These are phyloP conservation scores for Dryas alaskensis DNA, from an alignment of 306 rosid genomes.

Conservation along the genomic window DNA sequence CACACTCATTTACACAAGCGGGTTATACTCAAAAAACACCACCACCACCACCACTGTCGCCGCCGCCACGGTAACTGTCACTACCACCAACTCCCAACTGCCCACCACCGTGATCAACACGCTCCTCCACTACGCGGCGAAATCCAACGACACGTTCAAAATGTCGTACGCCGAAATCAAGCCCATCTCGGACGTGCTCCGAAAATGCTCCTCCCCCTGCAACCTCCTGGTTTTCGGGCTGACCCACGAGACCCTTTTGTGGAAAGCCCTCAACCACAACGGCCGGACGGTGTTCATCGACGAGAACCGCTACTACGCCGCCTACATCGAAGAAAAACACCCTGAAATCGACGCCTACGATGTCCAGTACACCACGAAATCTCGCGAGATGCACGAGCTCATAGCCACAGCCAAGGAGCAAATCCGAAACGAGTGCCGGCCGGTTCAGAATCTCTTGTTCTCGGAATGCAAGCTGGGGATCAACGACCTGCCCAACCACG, in stretches of 20 bases:
- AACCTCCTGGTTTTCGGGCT: slow-evolving; percentile 83
- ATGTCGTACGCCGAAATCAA: slow-evolving; percentile 80
- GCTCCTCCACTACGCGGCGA: slow-evolving; percentile 76
- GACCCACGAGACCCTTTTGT: slow-evolving; percentile 79
- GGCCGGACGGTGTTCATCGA: slow-evolving; percentile 90
- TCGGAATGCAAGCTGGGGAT: slow-evolving; percentile 84
- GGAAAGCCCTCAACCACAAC: slow-evolving; percentile 89
- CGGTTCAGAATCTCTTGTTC: slow-evolving; percentile 83
- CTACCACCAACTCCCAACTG: slow-evolving; percentile 36
- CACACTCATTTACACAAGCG: slow-evolving; percentile 73
- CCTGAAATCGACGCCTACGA: slow-evolving; percentile 92
- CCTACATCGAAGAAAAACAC: slow-evolving; percentile 76
- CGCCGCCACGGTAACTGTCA: slow-evolving; percentile 25
- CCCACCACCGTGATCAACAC: slow-evolving; percentile 81
- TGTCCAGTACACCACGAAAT: slow-evolving; percentile 83
- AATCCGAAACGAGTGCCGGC: slow-evolving; percentile 73
- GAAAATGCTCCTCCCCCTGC: slow-evolving; percentile 78
- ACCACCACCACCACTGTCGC: slow-evolving; percentile 3
- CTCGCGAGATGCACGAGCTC: slow-evolving; percentile 62
- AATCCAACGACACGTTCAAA: slow-evolving; percentile 73
- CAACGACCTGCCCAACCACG: slow-evolving; percentile 92
- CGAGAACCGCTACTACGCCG: slow-evolving; percentile 91
- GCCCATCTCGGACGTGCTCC: slow-evolving; percentile 73
- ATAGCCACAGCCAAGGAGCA: slow-evolving; percentile 61
- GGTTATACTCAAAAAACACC: slow-evolving; percentile 14